Conservation (phyloP, 1,284 basidiomycete genomes). For the Leccinum pachyderme region DNA sequence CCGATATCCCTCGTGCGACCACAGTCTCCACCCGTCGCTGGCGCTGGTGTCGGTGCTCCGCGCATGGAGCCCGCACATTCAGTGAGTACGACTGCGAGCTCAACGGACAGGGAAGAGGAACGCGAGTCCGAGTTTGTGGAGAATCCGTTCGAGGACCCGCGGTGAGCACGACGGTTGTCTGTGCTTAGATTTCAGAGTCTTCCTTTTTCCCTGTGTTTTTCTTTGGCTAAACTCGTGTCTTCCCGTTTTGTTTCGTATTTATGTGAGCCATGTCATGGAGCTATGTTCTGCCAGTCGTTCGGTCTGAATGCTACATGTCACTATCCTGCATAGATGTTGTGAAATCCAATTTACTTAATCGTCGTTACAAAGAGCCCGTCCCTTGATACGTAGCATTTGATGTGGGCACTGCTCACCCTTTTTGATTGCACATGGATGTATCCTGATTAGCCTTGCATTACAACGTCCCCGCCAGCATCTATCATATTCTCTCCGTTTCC, state of each 20-base stretch:
- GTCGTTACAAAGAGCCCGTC: neutral
- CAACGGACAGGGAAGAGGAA: constrained; percentile 9
- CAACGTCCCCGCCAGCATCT: neutral
- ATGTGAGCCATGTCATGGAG: neutral
- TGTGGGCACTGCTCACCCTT: neutral
- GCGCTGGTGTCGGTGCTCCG: constrained; percentile 1
- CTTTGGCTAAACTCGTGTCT: too few species aligned
- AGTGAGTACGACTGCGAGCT: constrained; percentile 12
- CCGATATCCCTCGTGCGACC: constrained; percentile 63
- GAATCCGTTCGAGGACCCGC: constrained; percentile 27
- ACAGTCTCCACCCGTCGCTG: constrained; percentile 26
- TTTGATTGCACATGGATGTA: neutral
- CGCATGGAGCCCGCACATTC: constrained; percentile 13
- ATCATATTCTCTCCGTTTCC: neutral
- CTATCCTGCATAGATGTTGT: neutral
- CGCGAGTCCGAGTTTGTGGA: constrained; percentile 21
- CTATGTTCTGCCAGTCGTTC: neutral
- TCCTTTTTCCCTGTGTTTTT: too few species aligned
- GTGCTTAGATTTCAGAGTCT: neutral
- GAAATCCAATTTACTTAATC: neutral
- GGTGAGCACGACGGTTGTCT: neutral
- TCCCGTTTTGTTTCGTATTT: neutral
- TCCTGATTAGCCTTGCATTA: neutral
- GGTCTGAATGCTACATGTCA: neutral
- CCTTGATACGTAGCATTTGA: too few species aligned